Base-by-base conservation (phyloP, 192 early-diverging fungal genomes). In the Funneliformis geosporum region DNA sequence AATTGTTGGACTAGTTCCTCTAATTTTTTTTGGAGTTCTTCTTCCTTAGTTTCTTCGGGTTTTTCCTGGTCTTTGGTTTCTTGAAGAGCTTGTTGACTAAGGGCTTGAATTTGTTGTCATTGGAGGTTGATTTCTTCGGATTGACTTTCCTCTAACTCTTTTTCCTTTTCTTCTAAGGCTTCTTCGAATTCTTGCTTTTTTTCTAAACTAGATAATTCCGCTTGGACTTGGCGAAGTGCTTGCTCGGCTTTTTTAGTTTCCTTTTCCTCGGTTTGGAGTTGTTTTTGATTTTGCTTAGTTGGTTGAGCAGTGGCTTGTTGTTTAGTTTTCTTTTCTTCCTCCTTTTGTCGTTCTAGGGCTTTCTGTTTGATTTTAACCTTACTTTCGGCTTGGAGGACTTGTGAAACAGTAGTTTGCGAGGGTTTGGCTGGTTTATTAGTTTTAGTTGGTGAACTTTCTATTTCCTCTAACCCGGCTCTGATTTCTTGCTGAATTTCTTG, bases 1-100 rank as follows among this genome's bases (percentile, higher is more conserved):
- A 73, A n/a, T 73, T 73, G 71, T 40, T 73, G 71, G 25, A n/a
- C 42, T n/a, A 73, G 2, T 55, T 73, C 71, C 25, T 73, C 71
- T 18, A 73, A 55, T 73, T 73, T 73, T 40, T 73, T 23, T 18
- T 73, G 8, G 14, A 73, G 55, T 0, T 73, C 71, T n/a, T 73
- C 50, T 40, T 73, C 46, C n/a, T 73, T 4, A n/a, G 71, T 47
- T 28, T 73, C 71, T 73, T 73, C 71, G 42, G 71, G 71, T 16
- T 73, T 44, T 73, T 73, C 71, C 50, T 23, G 25, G 25, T 73
- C 71, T 27, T 55, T 5, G 21, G n/a, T 4, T 10, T 43, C 44
- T 47, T 73, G 12, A 5, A 73, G 44, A 0, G 42, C 71, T 73
- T 73, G 71, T 0, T n/a, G 6, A 23, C 46, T 27, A 55, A 55